Base-by-base conservation (phyloP, 345 rosid genomes). In the Hypericum androsaemum region DNA sequence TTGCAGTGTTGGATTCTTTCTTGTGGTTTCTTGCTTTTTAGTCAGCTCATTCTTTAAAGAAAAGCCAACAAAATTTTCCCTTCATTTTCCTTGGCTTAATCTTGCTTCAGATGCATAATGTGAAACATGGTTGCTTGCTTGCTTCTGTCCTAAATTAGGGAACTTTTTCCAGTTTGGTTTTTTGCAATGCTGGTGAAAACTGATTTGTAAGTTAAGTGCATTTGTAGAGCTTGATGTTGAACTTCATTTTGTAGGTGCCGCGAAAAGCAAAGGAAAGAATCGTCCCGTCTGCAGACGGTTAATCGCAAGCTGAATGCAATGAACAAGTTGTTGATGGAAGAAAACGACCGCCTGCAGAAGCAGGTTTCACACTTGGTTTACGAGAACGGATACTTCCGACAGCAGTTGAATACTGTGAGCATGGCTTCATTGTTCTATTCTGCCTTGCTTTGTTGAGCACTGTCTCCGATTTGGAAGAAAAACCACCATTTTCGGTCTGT, bases 301-400 rank as follows among this genome's bases (percentile, higher is more conserved):
- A 90, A 90, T 67, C 72, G 86, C 62, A 90, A 90, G 78, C 82
- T 90, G 55, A 54, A 65, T 71, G 92, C 98, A 22, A 84, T 90
- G 96, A 90, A 90, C 68, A 90, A 90, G 70, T 78, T 90, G 67
- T 66, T 90, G 72, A 84, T 90, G 96, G 98, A 90, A 77, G 98
- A 90, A 81, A 90, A 90, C 67, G 98, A 90, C 60, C 82, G 98
- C 39, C 56, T 90, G 59, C 98, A 90, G 80, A 90, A 90, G 80
- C 98, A 90, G 79, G 96, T 90, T 52, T 90, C 98, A 0, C 89
- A 90, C 36, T 74, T 90, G 74, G 96, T 90, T 53, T 90, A 87
- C 43, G 94, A 90, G 66, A 90, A 90, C 69, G 95, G 98, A 37
- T 79, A 57, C 75, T 82, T 87, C 92, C 80, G 76, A 52, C 78